phyloP scores from a whole-genome alignment of 2,329 filamentous ascomycete species.

The Colletotrichum somersetense region DNA sequence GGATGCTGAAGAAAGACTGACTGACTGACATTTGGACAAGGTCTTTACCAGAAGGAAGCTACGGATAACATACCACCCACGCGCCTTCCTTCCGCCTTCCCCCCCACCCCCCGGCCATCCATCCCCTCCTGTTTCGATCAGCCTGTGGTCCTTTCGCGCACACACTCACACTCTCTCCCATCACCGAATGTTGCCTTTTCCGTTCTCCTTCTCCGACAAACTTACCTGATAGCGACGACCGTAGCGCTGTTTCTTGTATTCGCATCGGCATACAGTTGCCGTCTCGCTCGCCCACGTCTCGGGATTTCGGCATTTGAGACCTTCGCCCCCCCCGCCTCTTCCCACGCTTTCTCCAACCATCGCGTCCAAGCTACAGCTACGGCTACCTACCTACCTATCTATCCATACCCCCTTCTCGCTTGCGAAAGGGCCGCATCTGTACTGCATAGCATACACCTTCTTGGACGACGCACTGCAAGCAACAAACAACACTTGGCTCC shows the following conservation, averaged over 20 bases:
- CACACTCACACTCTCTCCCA: background rate
- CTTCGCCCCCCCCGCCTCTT: background rate
- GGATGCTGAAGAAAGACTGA: constrained; percentile 14
- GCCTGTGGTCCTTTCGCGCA: background rate
- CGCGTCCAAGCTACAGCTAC: background rate
- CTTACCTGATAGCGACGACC: background rate
- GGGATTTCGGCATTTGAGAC: constrained; percentile 30
- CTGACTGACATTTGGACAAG: constrained; percentile 8
- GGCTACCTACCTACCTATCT: constrained; percentile 1
- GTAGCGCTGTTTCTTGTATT: background rate
- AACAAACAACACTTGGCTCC: background rate
- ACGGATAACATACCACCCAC: background rate
- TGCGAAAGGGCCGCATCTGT: constrained; percentile 14
- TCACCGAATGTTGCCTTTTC: background rate
- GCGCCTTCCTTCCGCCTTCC: background rate
- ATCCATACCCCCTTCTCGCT: constrained; percentile 9
- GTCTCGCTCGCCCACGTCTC: constrained; percentile 19
- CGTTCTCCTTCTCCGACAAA: background rate
- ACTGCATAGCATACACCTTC: background rate
- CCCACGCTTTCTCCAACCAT: background rate
- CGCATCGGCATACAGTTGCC: constrained; percentile 3
- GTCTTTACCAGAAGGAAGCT: background rate
- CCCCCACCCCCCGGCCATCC: background rate
- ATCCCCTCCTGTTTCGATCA: constrained; percentile 11
- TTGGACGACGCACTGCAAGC: background rate